Conservation (phyloP, 345 rosid species). For the Lagerstroemia speciosa region DNA sequence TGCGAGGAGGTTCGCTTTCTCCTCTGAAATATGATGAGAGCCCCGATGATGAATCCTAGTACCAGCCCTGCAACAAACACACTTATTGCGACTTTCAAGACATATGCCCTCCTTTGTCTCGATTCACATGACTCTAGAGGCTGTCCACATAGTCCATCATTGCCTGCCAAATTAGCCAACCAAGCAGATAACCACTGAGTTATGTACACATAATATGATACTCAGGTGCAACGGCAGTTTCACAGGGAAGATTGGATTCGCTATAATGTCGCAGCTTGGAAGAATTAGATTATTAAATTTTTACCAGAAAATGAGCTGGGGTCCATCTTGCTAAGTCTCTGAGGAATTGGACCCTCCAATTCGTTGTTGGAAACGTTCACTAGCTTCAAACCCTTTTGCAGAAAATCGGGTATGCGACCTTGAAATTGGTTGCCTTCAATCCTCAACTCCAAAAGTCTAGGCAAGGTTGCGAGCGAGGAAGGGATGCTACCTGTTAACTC, state of each 20-base stretch:
- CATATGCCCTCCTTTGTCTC: slow-evolving; percentile 7
- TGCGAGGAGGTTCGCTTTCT: neutral
- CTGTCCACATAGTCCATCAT: slow-evolving; percentile 53
- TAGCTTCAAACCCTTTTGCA: slow-evolving; percentile 12
- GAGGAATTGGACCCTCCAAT: slow-evolving; percentile 54
- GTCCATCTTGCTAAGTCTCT: slow-evolving; percentile 25
- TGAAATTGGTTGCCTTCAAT: slow-evolving; percentile 55
- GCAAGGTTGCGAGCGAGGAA: slow-evolving; percentile 30
- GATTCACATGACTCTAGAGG: slow-evolving; percentile 29
- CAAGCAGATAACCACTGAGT: neutral
- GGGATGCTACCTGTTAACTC: slow-evolving; percentile 54
- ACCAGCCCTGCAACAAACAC: neutral
- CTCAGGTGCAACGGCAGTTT: neutral
- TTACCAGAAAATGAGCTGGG: slow-evolving; percentile 40
- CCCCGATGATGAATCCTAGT: neutral
- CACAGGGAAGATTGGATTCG: neutral
- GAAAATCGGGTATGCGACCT: slow-evolving; percentile 51
- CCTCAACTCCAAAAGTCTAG: slow-evolving; percentile 47
- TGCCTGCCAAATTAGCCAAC: slow-evolving; percentile 33
- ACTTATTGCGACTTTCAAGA: neutral
- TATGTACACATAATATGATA: neutral
- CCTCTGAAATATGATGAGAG: neutral
- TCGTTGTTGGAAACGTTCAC: slow-evolving; percentile 53
- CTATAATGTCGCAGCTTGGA: neutral
- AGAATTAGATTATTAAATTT: neutral